Conservation (phyloP, 495 filamentous ascomycete genomes). For the Oleoguttula mirabilis region DNA sequence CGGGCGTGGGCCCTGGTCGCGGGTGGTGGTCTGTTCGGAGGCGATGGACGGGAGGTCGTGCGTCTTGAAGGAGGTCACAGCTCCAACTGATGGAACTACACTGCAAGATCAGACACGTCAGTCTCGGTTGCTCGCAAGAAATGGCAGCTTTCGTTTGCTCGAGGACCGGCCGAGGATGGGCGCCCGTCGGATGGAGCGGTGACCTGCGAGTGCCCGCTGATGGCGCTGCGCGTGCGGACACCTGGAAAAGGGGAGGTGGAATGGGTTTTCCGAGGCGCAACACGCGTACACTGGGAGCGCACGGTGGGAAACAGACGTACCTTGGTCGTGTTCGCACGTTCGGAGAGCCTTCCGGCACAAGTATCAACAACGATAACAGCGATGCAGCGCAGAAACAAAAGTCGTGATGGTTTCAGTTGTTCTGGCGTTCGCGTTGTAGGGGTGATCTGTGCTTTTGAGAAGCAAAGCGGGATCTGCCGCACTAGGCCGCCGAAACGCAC, state of each 20-base stretch:
- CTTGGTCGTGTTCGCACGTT: constrained; percentile 8
- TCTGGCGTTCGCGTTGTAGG: constrained; percentile 2
- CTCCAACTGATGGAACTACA: constrained; percentile 9
- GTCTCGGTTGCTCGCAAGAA: no score
- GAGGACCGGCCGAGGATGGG: no score
- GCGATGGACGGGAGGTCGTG: constrained; percentile 19
- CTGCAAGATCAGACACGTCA: constrained; percentile 7
- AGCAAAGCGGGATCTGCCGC: no score
- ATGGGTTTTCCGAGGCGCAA: background rate
- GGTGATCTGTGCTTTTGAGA: no score
- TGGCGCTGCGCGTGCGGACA: constrained; percentile 9
- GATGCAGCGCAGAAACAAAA: constrained; percentile 3
- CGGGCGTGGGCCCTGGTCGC: constrained; percentile 6
- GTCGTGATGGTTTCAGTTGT: constrained; percentile 4
- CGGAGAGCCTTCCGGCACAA: background rate
- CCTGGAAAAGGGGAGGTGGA: constrained; percentile 10
- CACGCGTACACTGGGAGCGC: constrained; percentile 1
- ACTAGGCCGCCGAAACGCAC: no score
- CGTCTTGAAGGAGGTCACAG: constrained; percentile 22
- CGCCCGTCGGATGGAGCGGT: background rate
- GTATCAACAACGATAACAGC: background rate
- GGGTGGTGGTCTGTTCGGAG: constrained; percentile 22
- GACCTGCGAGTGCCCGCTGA: constrained; percentile 13
- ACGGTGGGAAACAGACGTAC: constrained; percentile 3
- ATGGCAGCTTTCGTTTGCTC: no score